Evolutionary conservation across 2,329 filamentous ascomycete genomes (phyloP).

Genomic region (Trichoderma afroharzianum): DNA sequence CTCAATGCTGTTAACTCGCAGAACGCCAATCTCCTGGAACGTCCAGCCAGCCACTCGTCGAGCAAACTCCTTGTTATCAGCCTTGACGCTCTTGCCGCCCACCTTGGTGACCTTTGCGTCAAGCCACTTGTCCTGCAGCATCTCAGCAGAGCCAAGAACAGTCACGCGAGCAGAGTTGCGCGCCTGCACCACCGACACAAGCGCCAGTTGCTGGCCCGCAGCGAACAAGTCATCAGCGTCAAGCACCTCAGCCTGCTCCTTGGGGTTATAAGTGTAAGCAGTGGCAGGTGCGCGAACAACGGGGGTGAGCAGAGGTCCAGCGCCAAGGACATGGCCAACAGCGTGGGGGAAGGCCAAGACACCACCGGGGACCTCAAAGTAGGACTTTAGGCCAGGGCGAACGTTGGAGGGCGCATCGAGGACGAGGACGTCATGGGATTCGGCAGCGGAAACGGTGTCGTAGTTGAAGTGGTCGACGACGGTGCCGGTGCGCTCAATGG

Average conservation of each 20-base stretch:
- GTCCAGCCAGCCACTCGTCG: constrained; percentile 88
- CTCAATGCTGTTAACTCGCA: constrained; percentile 78
- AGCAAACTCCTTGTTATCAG: constrained; percentile 80
- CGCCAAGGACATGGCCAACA: constrained; percentile 77
- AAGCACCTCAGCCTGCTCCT: constrained; percentile 69
- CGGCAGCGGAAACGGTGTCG: constrained; percentile 69
- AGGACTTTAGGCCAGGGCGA: constrained; percentile 68
- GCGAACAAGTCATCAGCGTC: constrained; percentile 76
- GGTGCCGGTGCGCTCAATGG: constrained; percentile 75
- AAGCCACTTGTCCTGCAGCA: constrained; percentile 87
- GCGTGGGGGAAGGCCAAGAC: constrained; percentile 78
- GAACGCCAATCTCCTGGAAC: constrained; percentile 88
- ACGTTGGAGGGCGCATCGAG: constrained; percentile 64
- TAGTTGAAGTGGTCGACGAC: constrained; percentile 97
- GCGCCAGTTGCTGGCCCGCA: constrained; percentile 74
- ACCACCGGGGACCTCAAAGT: constrained; percentile 58
- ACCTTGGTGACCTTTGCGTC: constrained; percentile 69
- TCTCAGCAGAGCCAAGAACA: constrained; percentile 79
- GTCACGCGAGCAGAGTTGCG: constrained; percentile 90
- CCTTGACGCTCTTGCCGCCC: constrained; percentile 51
- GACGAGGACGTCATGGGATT: constrained; percentile 85
- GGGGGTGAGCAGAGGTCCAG: constrained; percentile 72
- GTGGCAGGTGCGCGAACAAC: constrained; percentile 79
- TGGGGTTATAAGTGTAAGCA: constrained; percentile 90
- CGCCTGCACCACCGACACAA: constrained; percentile 85